Base-by-base conservation (phyloP, 202 grass and related monocot genomes). In the Hordeum pubiflorum region DNA sequence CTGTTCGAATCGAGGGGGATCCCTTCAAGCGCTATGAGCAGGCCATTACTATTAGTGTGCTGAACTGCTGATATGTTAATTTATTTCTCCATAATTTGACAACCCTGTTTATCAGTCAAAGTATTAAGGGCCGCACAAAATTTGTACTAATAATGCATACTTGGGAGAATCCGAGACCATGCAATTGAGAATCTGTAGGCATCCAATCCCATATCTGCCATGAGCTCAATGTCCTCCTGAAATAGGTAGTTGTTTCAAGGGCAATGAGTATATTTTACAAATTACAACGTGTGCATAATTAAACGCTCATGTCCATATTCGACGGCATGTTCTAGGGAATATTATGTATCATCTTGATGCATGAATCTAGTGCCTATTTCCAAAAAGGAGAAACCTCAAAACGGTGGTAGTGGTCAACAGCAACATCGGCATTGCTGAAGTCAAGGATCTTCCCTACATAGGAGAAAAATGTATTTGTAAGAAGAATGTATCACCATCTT, bases 201-300 rank as follows among this genome's bases (percentile, higher is more conserved):
- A 82, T 91, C 91, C 91, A 94, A 77, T 43, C 91, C 91, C 86
- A 94, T 91, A 40, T 94, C 86, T 61, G 71, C 76, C 88, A 94
- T 94, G 33, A 91, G 91, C 43, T 91, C 65, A 75, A 94, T 67
- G 21, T 94, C 91, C 37, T 87, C 91, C 91, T 94, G 79, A 63
- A 84, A 70, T 39, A 50, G 17, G 8, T 18, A 63, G 27, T 52
- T 7, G 15, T 54, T 38, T 24, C 58, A 74, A 23, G 40, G 21
- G 24, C 20, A 58, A 2, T 40, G 38, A 10, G 20, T 22, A 26
- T 10, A 29, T 8, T 59, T 18, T 22, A 57, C 5, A 75, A 22
- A 26, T 18, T 14, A 57, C 5, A 75, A 22, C 34, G 24, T 37
- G 10, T 23, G 48, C 48, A 52, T 52, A 29, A 63, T 33, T 63